Evolutionary conservation across 345 rosid genomes (phyloP), one percentile per base, ranked within the genome.

Genomic region (Rhodomyrtus tomentosa): DNA sequence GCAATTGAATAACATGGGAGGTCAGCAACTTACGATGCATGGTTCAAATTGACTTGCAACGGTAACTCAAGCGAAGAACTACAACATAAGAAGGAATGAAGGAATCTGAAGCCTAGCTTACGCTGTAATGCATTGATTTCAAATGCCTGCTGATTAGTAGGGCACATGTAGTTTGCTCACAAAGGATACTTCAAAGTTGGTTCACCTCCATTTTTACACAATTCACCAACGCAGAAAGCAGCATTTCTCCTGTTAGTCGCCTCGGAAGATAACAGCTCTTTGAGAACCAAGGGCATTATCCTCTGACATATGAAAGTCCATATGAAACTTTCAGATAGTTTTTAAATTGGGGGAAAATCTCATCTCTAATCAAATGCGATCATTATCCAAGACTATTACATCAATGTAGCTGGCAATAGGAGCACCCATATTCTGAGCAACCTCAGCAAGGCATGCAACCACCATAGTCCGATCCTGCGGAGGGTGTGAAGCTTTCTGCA

Each of bases 161-260:
- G 76, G 45, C 25, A 73, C 32, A 42, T 27, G n/a, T n/a, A 59
- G 11, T 21, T 21, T 25, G 73, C 29, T 10, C 40, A 42, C 45
- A 49, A 93, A 93, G 95, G 95, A 94, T 95, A 98, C 99, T 91
- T 96, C 85, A 98, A 87, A 87, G 94, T 81, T 62, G 92, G 87
- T 88, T 96, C 98, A 4, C 98, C 96, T 55, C 99, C 99, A 89
- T 96, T 98, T 90, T 93, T 95, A 91, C 99, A 95, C 82, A 98
- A 88, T 87, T 98, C 99, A 82, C 99, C 99, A 4, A 88, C 98
- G 91, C 99, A 98, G 90, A 98, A 98, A 86, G 99, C 99, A 83
- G 99, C 99, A 88, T 98, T 98, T 86, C 99, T 96, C 89, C 98
- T 93, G 86, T 98, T 98, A 62, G 99, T 98, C 90, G 99, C 91